These are phyloP conservation scores for Cryphonectria radicalis DNA, from an alignment of 2,329 filamentous ascomycete genomes.

Conservation along the genomic window DNA sequence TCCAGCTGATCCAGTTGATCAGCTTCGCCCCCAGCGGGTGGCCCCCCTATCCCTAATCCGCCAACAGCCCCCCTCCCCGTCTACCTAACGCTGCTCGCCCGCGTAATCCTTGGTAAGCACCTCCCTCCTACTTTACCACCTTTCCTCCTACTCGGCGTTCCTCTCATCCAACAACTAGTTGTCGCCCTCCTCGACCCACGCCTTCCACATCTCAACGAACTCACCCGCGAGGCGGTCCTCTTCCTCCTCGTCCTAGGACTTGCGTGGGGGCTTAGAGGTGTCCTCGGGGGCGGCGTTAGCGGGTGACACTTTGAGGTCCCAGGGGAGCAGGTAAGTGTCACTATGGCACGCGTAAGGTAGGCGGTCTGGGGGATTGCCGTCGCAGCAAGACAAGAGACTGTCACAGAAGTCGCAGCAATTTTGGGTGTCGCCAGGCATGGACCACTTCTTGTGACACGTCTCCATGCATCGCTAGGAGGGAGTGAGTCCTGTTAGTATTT, in stretches of 20 bases:
- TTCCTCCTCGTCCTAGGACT: neutral
- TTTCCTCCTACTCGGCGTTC: neutral
- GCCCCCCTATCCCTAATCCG: neutral
- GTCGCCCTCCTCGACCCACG: neutral
- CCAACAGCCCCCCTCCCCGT: neutral
- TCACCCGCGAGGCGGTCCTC: neutral
- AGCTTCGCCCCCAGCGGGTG: neutral
- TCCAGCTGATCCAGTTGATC: neutral
- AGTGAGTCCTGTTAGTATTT: neutral
- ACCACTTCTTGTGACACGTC: neutral
- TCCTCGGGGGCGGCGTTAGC: no score
- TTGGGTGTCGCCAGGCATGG: neutral
- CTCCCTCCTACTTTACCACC: neutral
- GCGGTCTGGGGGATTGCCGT: neutral
- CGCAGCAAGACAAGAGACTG: neutral
- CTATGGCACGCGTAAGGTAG: neutral
- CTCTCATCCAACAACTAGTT: neutral
- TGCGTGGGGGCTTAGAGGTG: neutral
- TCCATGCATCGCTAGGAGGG: neutral
- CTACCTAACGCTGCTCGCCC: neutral
- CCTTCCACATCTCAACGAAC: neutral
- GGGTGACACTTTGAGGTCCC: neutral
- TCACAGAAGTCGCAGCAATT: neutral
- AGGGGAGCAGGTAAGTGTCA: neutral
- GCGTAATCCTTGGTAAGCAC: neutral